Conservation (phyloP, 352 stramenopile genomes). For the Globisporangium emineosum region DNA sequence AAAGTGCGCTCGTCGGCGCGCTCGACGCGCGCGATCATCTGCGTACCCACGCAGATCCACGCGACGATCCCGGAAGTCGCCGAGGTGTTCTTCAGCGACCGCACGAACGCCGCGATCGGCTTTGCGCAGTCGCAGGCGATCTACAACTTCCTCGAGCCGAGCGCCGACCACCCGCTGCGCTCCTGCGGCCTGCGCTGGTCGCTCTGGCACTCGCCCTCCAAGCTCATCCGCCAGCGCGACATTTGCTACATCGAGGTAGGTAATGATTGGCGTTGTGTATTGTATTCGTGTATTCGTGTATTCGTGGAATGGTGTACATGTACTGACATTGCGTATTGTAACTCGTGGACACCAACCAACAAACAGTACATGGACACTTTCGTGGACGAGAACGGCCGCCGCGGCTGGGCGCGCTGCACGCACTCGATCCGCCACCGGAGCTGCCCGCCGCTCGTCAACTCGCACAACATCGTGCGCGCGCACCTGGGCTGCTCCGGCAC, state of each 20-base stretch:
- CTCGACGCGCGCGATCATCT: constrained; percentile 55
- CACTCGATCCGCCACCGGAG: constrained; percentile 66
- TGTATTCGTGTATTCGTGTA: no score
- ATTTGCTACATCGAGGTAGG: constrained; percentile 53
- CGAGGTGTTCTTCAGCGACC: constrained; percentile 58
- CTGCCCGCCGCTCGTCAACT: constrained; percentile 46
- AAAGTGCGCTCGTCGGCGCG: constrained; percentile 45
- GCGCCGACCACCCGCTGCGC: constrained; percentile 43
- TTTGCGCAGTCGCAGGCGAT: constrained; percentile 62
- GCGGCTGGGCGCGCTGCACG: constrained; percentile 57
- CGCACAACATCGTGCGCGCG: constrained; percentile 53
- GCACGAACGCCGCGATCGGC: constrained; percentile 54
- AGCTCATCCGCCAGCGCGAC: constrained; percentile 56
- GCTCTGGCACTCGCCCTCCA: constrained; percentile 57
- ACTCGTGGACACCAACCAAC: background rate
- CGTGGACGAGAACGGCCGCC: constrained; percentile 46
- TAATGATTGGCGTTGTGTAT: background rate
- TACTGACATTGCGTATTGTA: no score
- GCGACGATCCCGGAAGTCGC: constrained; percentile 52
- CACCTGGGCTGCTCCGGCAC: constrained; percentile 57
- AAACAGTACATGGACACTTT: constrained; percentile 57
- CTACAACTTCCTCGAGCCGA: constrained; percentile 46
- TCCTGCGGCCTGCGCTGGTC: constrained; percentile 59
- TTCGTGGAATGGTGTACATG: no score
- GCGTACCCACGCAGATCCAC: constrained; percentile 38